Evolutionary conservation across 768 basidiomycete genomes (phyloP).

Genomic region (Roridomyces roridus): DNA sequence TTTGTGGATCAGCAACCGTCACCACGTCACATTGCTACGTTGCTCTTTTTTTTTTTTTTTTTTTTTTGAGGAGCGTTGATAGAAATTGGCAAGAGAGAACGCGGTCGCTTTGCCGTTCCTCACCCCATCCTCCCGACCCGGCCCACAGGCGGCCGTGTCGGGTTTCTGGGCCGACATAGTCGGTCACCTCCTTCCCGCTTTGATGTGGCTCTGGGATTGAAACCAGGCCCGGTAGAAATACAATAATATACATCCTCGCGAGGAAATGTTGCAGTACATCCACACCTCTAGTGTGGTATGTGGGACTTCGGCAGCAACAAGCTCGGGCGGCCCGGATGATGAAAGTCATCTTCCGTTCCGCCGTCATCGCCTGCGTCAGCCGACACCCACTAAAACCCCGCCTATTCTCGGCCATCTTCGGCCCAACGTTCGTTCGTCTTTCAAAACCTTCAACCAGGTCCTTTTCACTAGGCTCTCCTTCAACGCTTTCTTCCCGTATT

Average conservation of each 20-base stretch:
- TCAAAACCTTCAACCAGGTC: not conserved
- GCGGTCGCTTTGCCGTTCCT: not conserved
- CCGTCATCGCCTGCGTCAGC: not conserved
- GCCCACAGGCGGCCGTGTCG: too few species aligned
- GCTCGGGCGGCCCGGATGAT: not conserved
- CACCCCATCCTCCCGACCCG: too few species aligned
- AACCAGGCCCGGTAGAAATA: not conserved
- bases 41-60: too few species aligned
- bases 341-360: not conserved
- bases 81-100: too few species aligned
- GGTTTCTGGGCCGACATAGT: not conserved
- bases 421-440: not conserved
- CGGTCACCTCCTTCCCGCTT: slow-evolving; percentile 20
- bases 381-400: slow-evolving; percentile 18
- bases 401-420: not conserved
- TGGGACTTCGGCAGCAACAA: not conserved
- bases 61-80: too few species aligned
- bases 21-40: too few species aligned
- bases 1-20: too few species aligned
- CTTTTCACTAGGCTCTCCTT: not conserved
- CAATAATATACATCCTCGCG: not conserved
- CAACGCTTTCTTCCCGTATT: slow-evolving; percentile 1
- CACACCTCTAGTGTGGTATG: not conserved
- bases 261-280: too few species aligned
- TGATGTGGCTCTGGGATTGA: slow-evolving; percentile 27